Conservation (phyloP, 345 rosid genomes). For the Gynandropsis gynandra region DNA sequence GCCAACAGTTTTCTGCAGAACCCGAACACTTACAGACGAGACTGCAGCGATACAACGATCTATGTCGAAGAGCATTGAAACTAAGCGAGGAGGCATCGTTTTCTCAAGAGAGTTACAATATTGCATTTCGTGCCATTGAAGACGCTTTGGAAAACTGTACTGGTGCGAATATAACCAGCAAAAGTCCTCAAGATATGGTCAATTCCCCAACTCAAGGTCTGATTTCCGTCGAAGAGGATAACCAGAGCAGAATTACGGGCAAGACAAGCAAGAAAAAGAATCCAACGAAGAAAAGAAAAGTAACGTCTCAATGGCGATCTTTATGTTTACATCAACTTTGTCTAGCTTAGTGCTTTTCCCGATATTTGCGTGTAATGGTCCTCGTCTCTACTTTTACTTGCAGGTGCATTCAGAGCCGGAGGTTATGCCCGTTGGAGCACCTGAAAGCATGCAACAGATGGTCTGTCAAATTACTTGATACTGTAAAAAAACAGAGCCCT, state of each 20-base stretch:
- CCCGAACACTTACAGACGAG: conserved; percentile 48
- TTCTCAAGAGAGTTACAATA: conserved; percentile 55
- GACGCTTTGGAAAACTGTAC: conserved; percentile 51
- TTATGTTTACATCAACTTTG: background rate
- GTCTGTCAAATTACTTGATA: conserved; percentile 28
- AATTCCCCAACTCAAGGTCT: conserved; percentile 45
- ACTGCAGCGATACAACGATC: conserved; percentile 45
- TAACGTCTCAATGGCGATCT: conserved; percentile 16
- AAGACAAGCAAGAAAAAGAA: conserved; percentile 58
- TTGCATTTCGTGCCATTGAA: conserved; percentile 50
- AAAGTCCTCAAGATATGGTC: conserved; percentile 44
- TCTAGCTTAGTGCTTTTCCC: conserved; percentile 6
- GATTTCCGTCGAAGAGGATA: conserved; percentile 52
- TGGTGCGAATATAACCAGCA: conserved; percentile 41
- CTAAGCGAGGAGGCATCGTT: conserved; percentile 55
- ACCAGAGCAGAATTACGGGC: conserved; percentile 33
- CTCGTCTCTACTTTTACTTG: background rate
- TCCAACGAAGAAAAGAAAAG: conserved; percentile 63
- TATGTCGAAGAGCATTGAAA: conserved; percentile 45
- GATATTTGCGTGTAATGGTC: conserved; percentile 5
- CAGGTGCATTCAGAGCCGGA: conserved; percentile 63
- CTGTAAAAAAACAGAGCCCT: no score
- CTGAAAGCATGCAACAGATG: conserved; percentile 63
- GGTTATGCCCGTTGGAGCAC: conserved; percentile 38
- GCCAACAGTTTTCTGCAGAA: conserved; percentile 35